Base-by-base conservation (phyloP, 2,329 filamentous ascomycete genomes). In the Orbilia oligospora region DNA sequence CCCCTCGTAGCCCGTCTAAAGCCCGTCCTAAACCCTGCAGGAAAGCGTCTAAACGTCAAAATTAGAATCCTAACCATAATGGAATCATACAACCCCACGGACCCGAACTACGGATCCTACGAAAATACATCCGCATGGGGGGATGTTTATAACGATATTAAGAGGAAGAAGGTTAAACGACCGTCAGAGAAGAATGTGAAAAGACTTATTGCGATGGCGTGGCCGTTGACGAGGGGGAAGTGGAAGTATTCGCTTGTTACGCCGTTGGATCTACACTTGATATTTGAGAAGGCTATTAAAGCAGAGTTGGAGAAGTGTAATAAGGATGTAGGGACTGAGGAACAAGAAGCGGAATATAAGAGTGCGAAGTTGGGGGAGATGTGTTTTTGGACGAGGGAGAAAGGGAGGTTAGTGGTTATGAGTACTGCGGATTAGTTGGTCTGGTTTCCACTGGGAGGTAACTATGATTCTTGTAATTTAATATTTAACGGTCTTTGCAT, bases 181-280 rank as follows among this genome's bases (percentile, higher is more conserved):
- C 46, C 65, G 0, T 18, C 18, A 1, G 48, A 44, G 18, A 55
- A 27, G 30, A 41, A 41, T 30, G 33, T 41, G 16, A 51, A 55
- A 30, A n/a, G 48, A 3, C 41, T 68, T 10, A 41, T 68, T 46
- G 65, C 65, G 8, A 33, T 68, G 36, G 65, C 65, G 12, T 68
- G 65, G 65, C 65, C 65, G 48, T 56, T 68, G 48, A 68, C 65
- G 24, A 38, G 36, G 65, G 48, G 30, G 4, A 53, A 53, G 16
- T 68, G 65, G 65, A 38, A 44, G 33, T 68, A 55, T n/a, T 30
- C 48, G 5, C 30, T 68, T 9, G 48, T 53, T 5, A 56, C 22
- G 12, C 65, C 65, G 33, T 6, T 68, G 49, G 65, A 68, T 56
- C 14, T 61, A 6, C 24, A 44, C 9, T 44, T 44, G 22, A 30